Percentiles rank a stretch among this genome's conserved stretches.
phyloP scores from a whole-genome alignment of 75 land plant genomes.

The Selaginella tamariscina region DNA sequence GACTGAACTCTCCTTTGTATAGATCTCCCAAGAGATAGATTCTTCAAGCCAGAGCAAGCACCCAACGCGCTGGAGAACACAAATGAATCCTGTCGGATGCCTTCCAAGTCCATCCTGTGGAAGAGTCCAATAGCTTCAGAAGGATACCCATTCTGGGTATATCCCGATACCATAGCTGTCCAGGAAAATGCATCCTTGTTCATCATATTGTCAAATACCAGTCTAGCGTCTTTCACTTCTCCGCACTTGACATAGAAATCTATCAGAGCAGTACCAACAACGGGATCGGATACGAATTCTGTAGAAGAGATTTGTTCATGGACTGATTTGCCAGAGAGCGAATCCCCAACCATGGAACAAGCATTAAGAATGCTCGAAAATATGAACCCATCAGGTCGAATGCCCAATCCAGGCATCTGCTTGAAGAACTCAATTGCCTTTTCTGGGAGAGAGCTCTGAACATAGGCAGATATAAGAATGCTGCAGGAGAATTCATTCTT shows the following conservation, averaged over 20 bases:
- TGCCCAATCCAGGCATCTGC: not conserved
- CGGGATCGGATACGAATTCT: not conserved
- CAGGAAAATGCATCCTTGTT: not conserved
- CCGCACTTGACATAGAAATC: not conserved
- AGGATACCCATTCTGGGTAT: not conserved
- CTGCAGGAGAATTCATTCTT: not conserved
- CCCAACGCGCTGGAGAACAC: not conserved
- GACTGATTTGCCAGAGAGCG: not conserved
- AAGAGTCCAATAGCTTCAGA: not conserved
- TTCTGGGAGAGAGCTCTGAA: not conserved
- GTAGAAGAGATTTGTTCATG: not conserved
- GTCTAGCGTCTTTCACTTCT: not conserved
- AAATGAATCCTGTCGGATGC: not conserved
- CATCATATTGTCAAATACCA: not conserved
- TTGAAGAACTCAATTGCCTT: not conserved
- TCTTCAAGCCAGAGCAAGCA: not conserved
- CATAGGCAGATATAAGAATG: not conserved
- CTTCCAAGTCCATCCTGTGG: constrained; percentile 1
- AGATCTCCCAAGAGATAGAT: not conserved
- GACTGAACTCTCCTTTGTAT: not conserved
- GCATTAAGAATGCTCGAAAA: not conserved
- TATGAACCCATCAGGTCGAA: not conserved
- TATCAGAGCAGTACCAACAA: not conserved
- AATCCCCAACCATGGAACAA: not conserved
- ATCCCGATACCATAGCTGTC: not conserved